Conservation (phyloP, 495 filamentous ascomycete genomes). For the Penicillium parvum region DNA sequence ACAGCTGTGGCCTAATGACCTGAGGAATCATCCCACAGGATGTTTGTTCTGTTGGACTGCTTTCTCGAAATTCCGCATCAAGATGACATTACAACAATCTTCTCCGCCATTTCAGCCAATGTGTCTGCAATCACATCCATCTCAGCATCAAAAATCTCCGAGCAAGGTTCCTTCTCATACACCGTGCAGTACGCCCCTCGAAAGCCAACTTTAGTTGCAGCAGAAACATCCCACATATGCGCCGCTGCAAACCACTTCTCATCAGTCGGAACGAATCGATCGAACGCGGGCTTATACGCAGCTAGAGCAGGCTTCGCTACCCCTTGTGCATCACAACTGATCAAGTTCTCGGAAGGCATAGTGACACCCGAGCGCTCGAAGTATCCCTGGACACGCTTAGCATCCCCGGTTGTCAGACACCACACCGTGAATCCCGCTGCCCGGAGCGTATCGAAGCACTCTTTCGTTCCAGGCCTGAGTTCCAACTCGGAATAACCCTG, state of each 20-base stretch:
- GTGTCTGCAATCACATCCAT: slow-evolving; percentile 29
- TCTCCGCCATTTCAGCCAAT: slow-evolving; percentile 26
- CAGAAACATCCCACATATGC: slow-evolving; percentile 41
- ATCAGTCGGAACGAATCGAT: slow-evolving; percentile 10
- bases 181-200: slow-evolving; percentile 30
- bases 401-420: slow-evolving; percentile 40
- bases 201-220: slow-evolving; percentile 29
- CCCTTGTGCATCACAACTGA: slow-evolving; percentile 31
- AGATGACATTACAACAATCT: no score
- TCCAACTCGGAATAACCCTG: slow-evolving; percentile 29
- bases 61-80: no score
- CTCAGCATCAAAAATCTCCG: slow-evolving; percentile 24
- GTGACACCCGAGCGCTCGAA: slow-evolving; percentile 32
- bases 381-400: slow-evolving; percentile 33
- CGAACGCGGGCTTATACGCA: slow-evolving; percentile 24
- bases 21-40: no score
- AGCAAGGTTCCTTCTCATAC: slow-evolving; percentile 32
- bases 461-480: slow-evolving; percentile 23
- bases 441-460: slow-evolving; percentile 29
- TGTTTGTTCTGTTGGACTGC: no score
- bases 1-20: no score
- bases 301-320: slow-evolving; percentile 31
- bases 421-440: slow-evolving; percentile 38
- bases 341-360: slow-evolving; percentile 38
- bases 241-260: slow-evolving; percentile 35